Conservation (phyloP, 2,329 filamentous ascomycete genomes). For the Didymella arachidicola region DNA sequence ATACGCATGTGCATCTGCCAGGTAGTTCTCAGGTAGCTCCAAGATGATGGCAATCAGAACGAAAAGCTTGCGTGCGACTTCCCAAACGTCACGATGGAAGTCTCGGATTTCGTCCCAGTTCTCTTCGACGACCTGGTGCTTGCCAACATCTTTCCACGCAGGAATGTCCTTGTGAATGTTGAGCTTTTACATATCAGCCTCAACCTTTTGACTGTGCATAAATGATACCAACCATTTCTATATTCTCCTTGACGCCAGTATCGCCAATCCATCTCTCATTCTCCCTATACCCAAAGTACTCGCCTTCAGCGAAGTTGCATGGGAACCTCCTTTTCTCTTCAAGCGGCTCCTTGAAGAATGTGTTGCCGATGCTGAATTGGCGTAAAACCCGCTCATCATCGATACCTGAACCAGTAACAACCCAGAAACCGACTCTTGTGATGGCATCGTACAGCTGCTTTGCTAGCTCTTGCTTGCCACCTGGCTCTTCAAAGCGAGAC, state of each 20-base stretch:
- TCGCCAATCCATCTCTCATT: slow-evolving; percentile 47
- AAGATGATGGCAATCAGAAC: slow-evolving; percentile 45
- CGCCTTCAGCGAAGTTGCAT: slow-evolving; percentile 26
- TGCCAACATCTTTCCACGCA: slow-evolving; percentile 17
- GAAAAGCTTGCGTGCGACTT: slow-evolving; percentile 55
- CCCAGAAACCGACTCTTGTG: slow-evolving; percentile 32
- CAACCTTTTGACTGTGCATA: not conserved
- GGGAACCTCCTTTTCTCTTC: slow-evolving; percentile 27
- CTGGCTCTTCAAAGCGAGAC: slow-evolving; percentile 27
- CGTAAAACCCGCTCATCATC: slow-evolving; percentile 22
- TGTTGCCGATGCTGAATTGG: slow-evolving; percentile 31
- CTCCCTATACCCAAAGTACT: slow-evolving; percentile 32
- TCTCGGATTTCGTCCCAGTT: slow-evolving; percentile 25
- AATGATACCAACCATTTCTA: slow-evolving; percentile 40
- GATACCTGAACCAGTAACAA: slow-evolving; percentile 33
- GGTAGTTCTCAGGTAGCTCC: slow-evolving; percentile 28
- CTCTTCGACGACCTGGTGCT: slow-evolving; percentile 20
- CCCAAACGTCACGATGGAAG: slow-evolving; percentile 38
- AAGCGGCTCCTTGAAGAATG: slow-evolving; percentile 26
- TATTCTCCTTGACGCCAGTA: slow-evolving; percentile 50
- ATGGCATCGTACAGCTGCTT: slow-evolving; percentile 30
- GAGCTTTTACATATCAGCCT: slow-evolving; percentile 15
- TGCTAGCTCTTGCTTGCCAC: slow-evolving; percentile 28
- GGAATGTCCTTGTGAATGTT: slow-evolving; percentile 29
- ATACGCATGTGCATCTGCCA: slow-evolving; percentile 28